A percentile compares a stretch with the other conserved stretches of the same genome.
Evolutionary conservation across 148 eudicot species (phyloP).

Genomic region (Spergularia bocconei): DNA sequence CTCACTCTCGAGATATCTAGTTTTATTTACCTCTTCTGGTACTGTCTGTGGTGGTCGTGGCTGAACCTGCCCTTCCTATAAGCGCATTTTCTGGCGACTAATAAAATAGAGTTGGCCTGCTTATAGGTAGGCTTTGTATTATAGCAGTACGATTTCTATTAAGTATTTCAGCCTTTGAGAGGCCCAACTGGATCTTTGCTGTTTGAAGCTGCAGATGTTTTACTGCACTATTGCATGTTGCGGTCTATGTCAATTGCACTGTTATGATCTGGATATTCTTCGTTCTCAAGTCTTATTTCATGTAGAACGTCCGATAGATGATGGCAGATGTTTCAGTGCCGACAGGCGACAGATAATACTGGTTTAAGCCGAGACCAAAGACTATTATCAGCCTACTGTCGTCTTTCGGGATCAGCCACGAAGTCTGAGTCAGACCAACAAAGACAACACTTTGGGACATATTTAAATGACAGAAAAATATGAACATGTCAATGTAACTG

Average conservation of each 20-base stretch:
- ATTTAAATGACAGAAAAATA: not conserved
- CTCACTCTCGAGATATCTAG: not conserved
- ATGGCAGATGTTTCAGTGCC: too few species aligned
- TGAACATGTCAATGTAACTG: not conserved
- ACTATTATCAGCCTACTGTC: not conserved
- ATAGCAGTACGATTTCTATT: not conserved
- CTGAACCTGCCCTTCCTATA: slow-evolving; percentile 9
- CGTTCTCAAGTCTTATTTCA: too few species aligned
- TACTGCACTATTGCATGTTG: too few species aligned
- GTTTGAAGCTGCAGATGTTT: not conserved
- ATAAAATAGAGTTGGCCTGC: not conserved
- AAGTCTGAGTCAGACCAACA: not conserved
- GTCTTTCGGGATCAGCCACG: not conserved
- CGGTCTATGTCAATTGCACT: too few species aligned
- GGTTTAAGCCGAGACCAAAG: not conserved
- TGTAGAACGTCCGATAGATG: too few species aligned
- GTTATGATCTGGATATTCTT: too few species aligned
- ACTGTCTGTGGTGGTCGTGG: not conserved
- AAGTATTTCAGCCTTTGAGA: not conserved
- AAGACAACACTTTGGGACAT: not conserved
- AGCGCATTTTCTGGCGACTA: not conserved
- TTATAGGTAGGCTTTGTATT: slow-evolving; percentile 1
- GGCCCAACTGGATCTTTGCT: not conserved
- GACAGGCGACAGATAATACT: too few species aligned
- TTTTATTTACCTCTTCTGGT: not conserved